Evolutionary conservation across 2,329 filamentous ascomycete genomes (phyloP).

Genomic region (Alternaria brassicicola): DNA sequence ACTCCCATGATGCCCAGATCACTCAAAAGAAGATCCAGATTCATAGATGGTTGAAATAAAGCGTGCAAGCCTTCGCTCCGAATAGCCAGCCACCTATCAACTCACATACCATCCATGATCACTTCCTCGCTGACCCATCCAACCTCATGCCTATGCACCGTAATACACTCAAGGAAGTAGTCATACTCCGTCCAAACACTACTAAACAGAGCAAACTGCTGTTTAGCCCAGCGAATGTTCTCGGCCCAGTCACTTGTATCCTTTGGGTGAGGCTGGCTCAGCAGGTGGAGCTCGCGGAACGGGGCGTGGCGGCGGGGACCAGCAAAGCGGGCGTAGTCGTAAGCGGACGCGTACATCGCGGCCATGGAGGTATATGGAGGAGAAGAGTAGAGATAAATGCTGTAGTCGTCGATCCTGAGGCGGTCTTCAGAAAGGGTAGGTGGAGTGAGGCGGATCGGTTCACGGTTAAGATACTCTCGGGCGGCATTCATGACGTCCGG

Average conservation of each 20-base stretch:
- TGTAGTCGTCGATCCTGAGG: slow-evolving; percentile 24
- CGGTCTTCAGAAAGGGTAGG: slow-evolving; percentile 27
- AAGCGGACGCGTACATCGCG: slow-evolving; percentile 23
- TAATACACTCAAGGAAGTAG: slow-evolving; percentile 32
- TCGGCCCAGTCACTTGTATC: slow-evolving; percentile 40
- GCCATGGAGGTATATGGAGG: slow-evolving; percentile 1
- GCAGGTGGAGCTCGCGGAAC: slow-evolving; percentile 35
- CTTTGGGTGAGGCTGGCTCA: slow-evolving; percentile 21
- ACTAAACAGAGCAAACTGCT: slow-evolving; percentile 31
- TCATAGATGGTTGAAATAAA: accelerated
- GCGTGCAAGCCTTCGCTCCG: accelerated
- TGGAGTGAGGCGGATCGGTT: slow-evolving; percentile 17
- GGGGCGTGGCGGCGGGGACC: slow-evolving; percentile 27
- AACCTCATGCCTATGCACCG: slow-evolving; percentile 18
- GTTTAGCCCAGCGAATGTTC: slow-evolving; percentile 43
- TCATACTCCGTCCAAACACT: slow-evolving; percentile 38
- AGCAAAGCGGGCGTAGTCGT: slow-evolving; percentile 23
- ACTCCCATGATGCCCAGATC: not conserved
- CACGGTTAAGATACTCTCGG: slow-evolving; percentile 4
- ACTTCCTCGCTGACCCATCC: slow-evolving; percentile 38
- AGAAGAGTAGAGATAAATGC: slow-evolving; percentile 25
- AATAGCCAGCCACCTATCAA: not conserved
- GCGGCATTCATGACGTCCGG: slow-evolving; percentile 16
- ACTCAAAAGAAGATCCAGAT: not conserved
- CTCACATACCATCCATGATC: slow-evolving; percentile 7